Conservation (phyloP, 2,329 filamentous ascomycete genomes). For the Onygenales sp. region DNA sequence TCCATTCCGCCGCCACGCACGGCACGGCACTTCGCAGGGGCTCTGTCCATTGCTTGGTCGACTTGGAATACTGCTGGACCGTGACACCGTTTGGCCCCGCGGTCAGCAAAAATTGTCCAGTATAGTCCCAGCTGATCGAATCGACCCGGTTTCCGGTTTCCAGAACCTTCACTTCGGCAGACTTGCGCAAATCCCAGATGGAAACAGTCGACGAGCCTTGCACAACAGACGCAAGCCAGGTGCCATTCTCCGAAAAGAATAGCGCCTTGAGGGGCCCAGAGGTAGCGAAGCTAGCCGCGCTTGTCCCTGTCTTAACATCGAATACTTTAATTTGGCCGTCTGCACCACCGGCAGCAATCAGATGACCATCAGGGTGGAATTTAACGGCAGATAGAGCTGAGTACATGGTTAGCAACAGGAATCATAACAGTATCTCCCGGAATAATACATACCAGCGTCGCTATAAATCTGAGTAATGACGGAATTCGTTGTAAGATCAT, state of each 20-base stretch:
- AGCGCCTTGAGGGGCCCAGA: slow-evolving; percentile 62
- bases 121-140: slow-evolving; percentile 83
- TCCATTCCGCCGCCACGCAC: slow-evolving; percentile 69
- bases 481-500: slow-evolving; percentile 61
- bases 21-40: slow-evolving; percentile 66
- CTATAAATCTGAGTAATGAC: slow-evolving; percentile 70
- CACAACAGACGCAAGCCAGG: slow-evolving; percentile 79
- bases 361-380: slow-evolving; percentile 95
- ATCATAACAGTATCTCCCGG: slow-evolving; percentile 3
- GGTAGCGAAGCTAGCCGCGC: slow-evolving; percentile 62
- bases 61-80: slow-evolving; percentile 84
- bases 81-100: slow-evolving; percentile 71
- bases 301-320: slow-evolving; percentile 69
- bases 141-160: slow-evolving; percentile 73
- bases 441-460: slow-evolving; percentile 56
- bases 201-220: slow-evolving; percentile 69
- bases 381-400: slow-evolving; percentile 64
- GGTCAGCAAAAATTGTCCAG: slow-evolving; percentile 81
- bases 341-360: slow-evolving; percentile 74
- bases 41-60: slow-evolving; percentile 80
- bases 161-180: slow-evolving; percentile 70
- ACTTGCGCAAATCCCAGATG: slow-evolving; percentile 87
- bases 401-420: slow-evolving; percentile 19
- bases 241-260: slow-evolving; percentile 91
- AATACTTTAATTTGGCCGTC: slow-evolving; percentile 80